Base-by-base conservation (phyloP, 2,329 filamentous ascomycete genomes). In the Curvularia verruculosa region DNA sequence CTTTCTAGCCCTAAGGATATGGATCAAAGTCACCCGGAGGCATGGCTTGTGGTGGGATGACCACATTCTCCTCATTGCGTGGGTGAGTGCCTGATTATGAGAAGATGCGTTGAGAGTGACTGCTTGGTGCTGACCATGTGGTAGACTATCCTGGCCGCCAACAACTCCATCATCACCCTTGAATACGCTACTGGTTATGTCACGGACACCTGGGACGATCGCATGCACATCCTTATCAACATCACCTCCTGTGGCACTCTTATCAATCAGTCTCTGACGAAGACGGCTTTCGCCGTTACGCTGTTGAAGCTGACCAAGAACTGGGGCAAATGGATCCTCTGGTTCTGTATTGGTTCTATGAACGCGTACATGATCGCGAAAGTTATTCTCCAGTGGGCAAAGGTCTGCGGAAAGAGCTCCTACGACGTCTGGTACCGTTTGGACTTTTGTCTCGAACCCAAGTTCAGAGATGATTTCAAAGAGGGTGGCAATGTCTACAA, bases 141-240 rank as follows among this genome's bases (percentile, higher is more conserved):
- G 3, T 24, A 81, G 81, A 34, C 74, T 7, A 65, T 83, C 3
- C 69, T 81, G 18, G 68, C 80, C n/a, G 50, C 55, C 29, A 83
- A 80, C 66, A 77, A 83, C 58, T 77, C 68, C 46, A 63, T 83
- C 15, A 83, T 83, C 52, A 67, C 79, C 1, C 60, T 78, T 46
- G 72, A 83, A 56, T 84, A 80, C 54, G 80, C 78, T 6, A 82
- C 78, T 7, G 82, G 81, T 49, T 83, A 83, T 58, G 77, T 82
- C 5, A 67, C 73, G 1, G 67, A 79, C n/a, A 64, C 71, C 18
- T 84, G 82, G 82, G 78, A 81, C 56, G 80, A 82, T 59, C 77
- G 76, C 52, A 83, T 83, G 81, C 80, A 82, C 64, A 83, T 83
- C 60, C 72, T 84, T 53, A 83, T 84, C 74, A 81, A 80, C 61